Evolutionary conservation across 768 basidiomycete genomes (phyloP).

Genomic region (Agrocybe pediades): DNA sequence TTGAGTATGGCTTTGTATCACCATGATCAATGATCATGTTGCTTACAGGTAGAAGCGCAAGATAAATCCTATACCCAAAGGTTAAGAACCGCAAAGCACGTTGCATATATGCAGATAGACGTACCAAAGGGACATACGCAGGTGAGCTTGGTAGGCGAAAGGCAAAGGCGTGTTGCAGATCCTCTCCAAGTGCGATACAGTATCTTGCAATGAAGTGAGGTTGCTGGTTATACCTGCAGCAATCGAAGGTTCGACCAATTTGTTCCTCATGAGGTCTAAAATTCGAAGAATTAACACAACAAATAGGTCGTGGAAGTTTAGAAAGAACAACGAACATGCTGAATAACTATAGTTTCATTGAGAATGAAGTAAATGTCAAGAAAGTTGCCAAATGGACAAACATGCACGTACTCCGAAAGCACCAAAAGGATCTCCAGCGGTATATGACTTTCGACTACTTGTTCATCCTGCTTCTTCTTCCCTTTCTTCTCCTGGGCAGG

Average conservation of each 20-base stretch:
- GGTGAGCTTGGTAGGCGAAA: slow-evolving; percentile 70
- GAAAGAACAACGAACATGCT: slow-evolving; percentile 27
- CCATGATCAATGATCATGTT: too few relatives aligned
- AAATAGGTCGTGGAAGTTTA: too few relatives aligned
- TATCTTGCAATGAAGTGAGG: slow-evolving; percentile 55
- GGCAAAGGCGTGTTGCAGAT: slow-evolving; percentile 67
- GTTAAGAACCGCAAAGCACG: neutral
- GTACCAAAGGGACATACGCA: slow-evolving; percentile 63
- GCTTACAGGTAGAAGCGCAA: slow-evolving; percentile 26
- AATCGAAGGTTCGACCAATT: slow-evolving; percentile 49
- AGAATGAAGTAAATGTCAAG: too few relatives aligned
- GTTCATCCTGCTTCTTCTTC: slow-evolving; percentile 15
- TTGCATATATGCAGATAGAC: slow-evolving; percentile 23
- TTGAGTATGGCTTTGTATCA: too few relatives aligned
- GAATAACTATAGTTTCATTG: slow-evolving; percentile 43
- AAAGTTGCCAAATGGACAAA: neutral
- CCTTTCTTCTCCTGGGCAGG: neutral
- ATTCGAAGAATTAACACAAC: neutral
- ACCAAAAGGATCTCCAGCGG: slow-evolving; percentile 61
- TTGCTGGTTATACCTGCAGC: slow-evolving; percentile 50
- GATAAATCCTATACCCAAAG: slow-evolving; percentile 33
- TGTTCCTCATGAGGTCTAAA: slow-evolving; percentile 45
- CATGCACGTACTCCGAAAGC: slow-evolving; percentile 45
- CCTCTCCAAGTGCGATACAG: slow-evolving; percentile 58
- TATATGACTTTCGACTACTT: slow-evolving; percentile 57